These are phyloP conservation scores for Xylaria arbuscula DNA, from an alignment of 2,329 filamentous ascomycete species.

Conservation along the genomic window DNA sequence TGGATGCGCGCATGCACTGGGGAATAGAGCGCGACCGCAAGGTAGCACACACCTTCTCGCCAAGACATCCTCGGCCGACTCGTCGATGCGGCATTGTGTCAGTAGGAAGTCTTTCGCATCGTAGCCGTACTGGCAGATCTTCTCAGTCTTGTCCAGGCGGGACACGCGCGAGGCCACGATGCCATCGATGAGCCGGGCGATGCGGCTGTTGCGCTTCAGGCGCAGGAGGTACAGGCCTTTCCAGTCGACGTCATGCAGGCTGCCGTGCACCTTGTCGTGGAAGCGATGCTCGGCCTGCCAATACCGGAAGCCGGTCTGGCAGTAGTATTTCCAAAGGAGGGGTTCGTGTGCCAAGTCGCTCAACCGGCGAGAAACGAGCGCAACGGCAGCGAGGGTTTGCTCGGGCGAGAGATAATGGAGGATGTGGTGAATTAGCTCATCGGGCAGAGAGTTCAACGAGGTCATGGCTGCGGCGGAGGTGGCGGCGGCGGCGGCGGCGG, in stretches of 20 bases:
- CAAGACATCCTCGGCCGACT: slow-evolving; percentile 76
- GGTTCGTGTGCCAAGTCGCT: slow-evolving; percentile 74
- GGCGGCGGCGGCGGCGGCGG: too few species aligned
- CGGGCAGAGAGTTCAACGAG: slow-evolving; percentile 68
- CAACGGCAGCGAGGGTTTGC: slow-evolving; percentile 61
- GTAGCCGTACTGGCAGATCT: slow-evolving; percentile 79
- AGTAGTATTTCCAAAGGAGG: slow-evolving; percentile 84
- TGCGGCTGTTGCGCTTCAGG: slow-evolving; percentile 62
- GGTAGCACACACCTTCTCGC: slow-evolving; percentile 61
- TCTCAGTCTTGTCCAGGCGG: slow-evolving; percentile 75
- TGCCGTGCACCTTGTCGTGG: slow-evolving; percentile 62
- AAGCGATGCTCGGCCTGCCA: slow-evolving; percentile 79
- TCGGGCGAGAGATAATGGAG: slow-evolving; percentile 71
- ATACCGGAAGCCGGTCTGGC: slow-evolving; percentile 73
- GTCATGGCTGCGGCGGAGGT: slow-evolving; percentile 42
- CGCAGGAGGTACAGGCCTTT: slow-evolving; percentile 73
- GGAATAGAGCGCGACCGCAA: background rate
- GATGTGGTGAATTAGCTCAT: slow-evolving; percentile 87
- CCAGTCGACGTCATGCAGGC: slow-evolving; percentile 75
- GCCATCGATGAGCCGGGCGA: slow-evolving; percentile 68
- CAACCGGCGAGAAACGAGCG: slow-evolving; percentile 71
- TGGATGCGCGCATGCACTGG: too few species aligned
- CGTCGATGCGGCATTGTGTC: slow-evolving; percentile 68
- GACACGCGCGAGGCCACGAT: slow-evolving; percentile 77
- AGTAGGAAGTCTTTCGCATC: slow-evolving; percentile 89